Evolutionary conservation across 306 rosid genomes (phyloP), one percentile per base, ranked within the genome.

Genomic region (Chamaecrista fasciculata): DNA sequence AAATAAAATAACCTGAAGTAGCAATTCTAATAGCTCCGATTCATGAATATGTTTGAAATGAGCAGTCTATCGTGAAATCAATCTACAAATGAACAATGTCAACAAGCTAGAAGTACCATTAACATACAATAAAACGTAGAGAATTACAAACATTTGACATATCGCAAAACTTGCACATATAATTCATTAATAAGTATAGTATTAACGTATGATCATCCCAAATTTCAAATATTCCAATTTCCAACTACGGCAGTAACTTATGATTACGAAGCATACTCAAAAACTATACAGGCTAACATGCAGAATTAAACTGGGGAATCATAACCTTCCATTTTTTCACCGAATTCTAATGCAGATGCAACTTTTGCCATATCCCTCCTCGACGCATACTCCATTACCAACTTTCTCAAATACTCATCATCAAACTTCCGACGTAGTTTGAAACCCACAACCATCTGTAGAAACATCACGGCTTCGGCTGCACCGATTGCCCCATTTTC

Each of bases 291-390:
- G 6, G 15, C 53, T 7, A 7, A 29, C 14, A 47, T 14, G 25
- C 28, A 36, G 43, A 62, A 5, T 44, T 4, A 18, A 43, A n/a
- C 9, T 11, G 23, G n/a, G 29, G 26, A 26, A 37, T 21, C 59
- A 52, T 9, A 77, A 90, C 96, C 96, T 82, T 70, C 82, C 75
- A 90, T 74, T 60, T 76, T 77, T 50, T 86, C 88, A 12, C 83
- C 87, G 21, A 82, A 83, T 55, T 81, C 79, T 16, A 87, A 77
- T 0, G 81, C 74, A 59, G 85, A 87, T 7, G 87, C 95, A 1
- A 90, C 76, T 86, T 84, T 87, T 2, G 91, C 90, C 96, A 90
- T 87, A 69, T 90, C 96, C 81, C 92, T 84, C 72, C 95, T 82
- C 0, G 88, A 74, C 4, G 88, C 90, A 42, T 76, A 89, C 60